These are phyloP conservation scores for Maudiozyma bulderi DNA, from an alignment of 805 yeast genomes.

Conservation along the genomic window DNA sequence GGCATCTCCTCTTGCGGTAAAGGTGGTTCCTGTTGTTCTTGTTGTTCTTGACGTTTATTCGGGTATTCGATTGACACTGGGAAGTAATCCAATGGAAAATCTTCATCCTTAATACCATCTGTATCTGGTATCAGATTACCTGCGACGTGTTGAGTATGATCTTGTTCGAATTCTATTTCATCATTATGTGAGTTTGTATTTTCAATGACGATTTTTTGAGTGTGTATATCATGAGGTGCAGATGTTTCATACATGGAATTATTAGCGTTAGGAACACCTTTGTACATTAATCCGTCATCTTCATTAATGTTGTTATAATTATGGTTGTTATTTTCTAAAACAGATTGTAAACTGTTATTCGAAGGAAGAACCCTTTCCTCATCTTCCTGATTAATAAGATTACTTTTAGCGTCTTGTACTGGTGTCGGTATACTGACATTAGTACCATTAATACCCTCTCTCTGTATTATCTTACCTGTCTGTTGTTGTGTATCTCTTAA, in stretches of 20 bases:
- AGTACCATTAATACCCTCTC: not conserved
- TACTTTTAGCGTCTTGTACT: not conserved
- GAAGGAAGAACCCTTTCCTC: not conserved
- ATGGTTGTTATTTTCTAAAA: not conserved
- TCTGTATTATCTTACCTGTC: not conserved
- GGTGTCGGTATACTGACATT: not conserved
- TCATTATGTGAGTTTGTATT: conserved; percentile 1
- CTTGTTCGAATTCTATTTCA: not conserved
- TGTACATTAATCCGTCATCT: no score
- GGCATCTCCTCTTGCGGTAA: not conserved
- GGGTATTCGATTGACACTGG: conserved; percentile 34
- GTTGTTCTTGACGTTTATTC: conserved; percentile 5
- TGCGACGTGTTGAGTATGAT: not conserved
- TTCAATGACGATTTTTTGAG: conserved; percentile 15
- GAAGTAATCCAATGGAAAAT: conserved; percentile 64
- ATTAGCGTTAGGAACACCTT: not conserved
- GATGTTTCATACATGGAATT: not conserved
- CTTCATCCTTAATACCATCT: conserved; percentile 37
- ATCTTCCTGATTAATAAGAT: not conserved
- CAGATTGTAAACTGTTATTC: not conserved
- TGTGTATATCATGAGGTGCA: conserved; percentile 2
- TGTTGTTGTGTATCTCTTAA: not conserved
- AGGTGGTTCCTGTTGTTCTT: not conserved
- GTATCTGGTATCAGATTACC: not conserved
- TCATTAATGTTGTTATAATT: not conserved